phyloP scores from a whole-genome alignment of 805 yeast genomes.

The Monosporozyma siamensis region DNA sequence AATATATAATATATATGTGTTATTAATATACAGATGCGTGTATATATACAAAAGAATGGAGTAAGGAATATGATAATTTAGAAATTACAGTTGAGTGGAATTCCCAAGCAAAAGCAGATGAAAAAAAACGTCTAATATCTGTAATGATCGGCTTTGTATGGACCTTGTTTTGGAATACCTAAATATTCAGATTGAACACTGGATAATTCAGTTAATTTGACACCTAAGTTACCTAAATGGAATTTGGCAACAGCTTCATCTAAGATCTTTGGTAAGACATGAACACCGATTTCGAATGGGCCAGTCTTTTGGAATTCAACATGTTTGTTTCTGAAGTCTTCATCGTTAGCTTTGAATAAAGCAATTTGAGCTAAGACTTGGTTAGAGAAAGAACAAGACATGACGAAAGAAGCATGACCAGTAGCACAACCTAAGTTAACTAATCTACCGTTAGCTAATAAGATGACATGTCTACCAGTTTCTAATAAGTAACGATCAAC shows the following conservation, averaged over 20 bases:
- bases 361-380: slow-evolving; percentile 99
- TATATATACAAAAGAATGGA: background rate
- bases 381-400: slow-evolving; percentile 99
- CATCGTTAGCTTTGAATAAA: slow-evolving; percentile 80
- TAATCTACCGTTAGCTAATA: slow-evolving; percentile 98
- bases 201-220: slow-evolving; percentile 67
- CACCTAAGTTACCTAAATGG: slow-evolving; percentile 93
- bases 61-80: too few species aligned
- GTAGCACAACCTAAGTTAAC: slow-evolving; percentile 99
- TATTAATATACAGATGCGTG: too few species aligned
- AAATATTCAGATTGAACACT: slow-evolving; percentile 86
- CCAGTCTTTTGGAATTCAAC: slow-evolving; percentile 91
- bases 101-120: background rate
- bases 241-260: slow-evolving; percentile 98
- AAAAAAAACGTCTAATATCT: slow-evolving; percentile 55
- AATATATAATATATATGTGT: too few species aligned
- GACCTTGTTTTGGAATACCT: slow-evolving; percentile 87
- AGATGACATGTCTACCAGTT: slow-evolving; percentile 86
- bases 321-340: slow-evolving; percentile 64
- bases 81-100: slow-evolving; percentile 1
- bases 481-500: slow-evolving; percentile 92
- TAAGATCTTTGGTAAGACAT: slow-evolving; percentile 92
- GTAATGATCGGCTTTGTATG: slow-evolving; percentile 96
- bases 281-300: slow-evolving; percentile 86
- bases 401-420: slow-evolving; percentile 97